Base-by-base conservation (phyloP, 169 alveolate genomes). In the Plasmodium ovale region DNA sequence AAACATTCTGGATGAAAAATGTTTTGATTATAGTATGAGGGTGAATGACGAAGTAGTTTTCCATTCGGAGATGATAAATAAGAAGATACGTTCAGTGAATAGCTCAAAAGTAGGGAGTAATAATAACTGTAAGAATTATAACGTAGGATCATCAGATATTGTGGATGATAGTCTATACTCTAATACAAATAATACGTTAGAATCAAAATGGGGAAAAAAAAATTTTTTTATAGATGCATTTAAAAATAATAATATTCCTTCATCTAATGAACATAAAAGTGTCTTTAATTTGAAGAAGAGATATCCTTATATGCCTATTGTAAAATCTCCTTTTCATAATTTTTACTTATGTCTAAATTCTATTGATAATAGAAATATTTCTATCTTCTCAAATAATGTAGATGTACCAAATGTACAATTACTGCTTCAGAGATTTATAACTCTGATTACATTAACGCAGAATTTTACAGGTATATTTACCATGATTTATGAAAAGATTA, bases 281-380 rank as follows among this genome's bases (percentile, higher is more conserved):
- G 33, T 19, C 33, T 42, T 9, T 42, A 53, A 65, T 49, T 25
- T 77, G 25, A 77, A 49, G 25, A 77, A 77, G n/a, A 77, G 62
- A 62, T 62, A 60, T 62, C 16, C 65, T 0, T 33, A 21, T 51
- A 51, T 23, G 69, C 90, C 82, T 23, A 33, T 65, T 27, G 90
- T 82, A 19, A 82, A 82, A 29, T 82, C 90, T 5, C 90, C 90
- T 21, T 82, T 82, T 58, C 90, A 82, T 65, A 82, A 82, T 53
- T 82, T 82, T 67, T 53, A 68, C 67, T 82, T 82, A 29, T 82
- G 27, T 51, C 33, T 82, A 21, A 82, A 42, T 65, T 49, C 85
- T 0, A 19, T 49, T 25, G 72, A 67, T n/a, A 56, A 70, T 53
- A 82, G 35, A 47, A 29, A 67, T 69, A 42, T 70, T 5, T 42